phyloP scores from a whole-genome alignment of 1,139 yeast genomes.

The Debaryomyces nepalensis region DNA sequence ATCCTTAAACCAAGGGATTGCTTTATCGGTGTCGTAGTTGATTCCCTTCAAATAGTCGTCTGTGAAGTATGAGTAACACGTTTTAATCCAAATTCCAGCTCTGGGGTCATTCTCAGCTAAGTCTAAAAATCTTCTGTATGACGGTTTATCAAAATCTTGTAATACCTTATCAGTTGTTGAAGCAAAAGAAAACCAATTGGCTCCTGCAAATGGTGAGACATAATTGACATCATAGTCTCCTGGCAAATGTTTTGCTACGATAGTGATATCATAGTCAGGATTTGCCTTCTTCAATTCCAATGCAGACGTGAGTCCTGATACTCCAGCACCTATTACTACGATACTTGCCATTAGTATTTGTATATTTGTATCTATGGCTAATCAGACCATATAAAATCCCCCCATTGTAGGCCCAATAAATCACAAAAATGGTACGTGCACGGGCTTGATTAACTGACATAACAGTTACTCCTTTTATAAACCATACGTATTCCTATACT shows the following conservation, averaged over 20 bases:
- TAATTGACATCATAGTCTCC: slow-evolving; percentile 44
- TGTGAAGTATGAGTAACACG: slow-evolving; percentile 35
- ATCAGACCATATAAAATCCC: background rate
- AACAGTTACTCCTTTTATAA: no score
- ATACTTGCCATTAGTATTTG: no score
- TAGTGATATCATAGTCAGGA: slow-evolving; percentile 28
- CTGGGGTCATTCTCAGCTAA: slow-evolving; percentile 47
- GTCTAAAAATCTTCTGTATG: slow-evolving; percentile 43
- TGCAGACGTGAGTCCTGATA: slow-evolving; percentile 46
- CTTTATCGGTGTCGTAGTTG: slow-evolving; percentile 20
- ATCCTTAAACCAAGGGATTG: slow-evolving; percentile 52
- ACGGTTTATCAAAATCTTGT: slow-evolving; percentile 44
- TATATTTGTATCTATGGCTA: background rate
- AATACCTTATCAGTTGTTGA: slow-evolving; percentile 31
- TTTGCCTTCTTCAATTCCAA: slow-evolving; percentile 30
- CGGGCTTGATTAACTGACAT: no score
- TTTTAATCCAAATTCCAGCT: slow-evolving; percentile 48
- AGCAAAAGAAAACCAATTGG: slow-evolving; percentile 54
- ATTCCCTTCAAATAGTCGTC: slow-evolving; percentile 25
- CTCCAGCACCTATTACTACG: slow-evolving; percentile 42
- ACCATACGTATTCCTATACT: no score
- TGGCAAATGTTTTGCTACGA: slow-evolving; percentile 42
- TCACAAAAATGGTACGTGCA: no score
- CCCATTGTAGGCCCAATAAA: no score
- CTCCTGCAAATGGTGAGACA: slow-evolving; percentile 51